Conservation (phyloP, 75 land plant species). For the Chamaecyparis obtusa region DNA sequence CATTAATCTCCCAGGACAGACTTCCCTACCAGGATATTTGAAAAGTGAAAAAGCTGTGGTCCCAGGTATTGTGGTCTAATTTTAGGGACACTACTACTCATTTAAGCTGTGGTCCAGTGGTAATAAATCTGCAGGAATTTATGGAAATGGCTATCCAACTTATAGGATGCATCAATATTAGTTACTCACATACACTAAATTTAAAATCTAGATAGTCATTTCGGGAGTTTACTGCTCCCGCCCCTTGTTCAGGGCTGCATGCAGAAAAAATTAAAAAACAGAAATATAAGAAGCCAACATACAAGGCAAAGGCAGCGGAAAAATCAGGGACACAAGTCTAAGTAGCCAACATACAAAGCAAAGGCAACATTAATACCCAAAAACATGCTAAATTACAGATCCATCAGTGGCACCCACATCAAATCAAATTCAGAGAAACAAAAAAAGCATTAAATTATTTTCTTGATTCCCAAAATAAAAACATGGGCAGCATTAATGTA, state of each 20-base stretch:
- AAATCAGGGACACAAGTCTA: neutral
- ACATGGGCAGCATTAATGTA: neutral
- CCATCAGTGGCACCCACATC: neutral
- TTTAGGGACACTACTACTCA: neutral
- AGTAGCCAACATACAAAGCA: neutral
- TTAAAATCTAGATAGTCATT: too few species aligned
- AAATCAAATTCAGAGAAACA: neutral
- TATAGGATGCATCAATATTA: too few species aligned
- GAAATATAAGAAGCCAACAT: neutral
- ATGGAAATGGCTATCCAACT: too few species aligned
- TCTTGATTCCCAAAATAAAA: neutral
- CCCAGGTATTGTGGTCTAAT: neutral
- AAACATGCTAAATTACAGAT: neutral
- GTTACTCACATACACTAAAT: too few species aligned
- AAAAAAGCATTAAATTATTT: neutral
- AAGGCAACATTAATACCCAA: neutral
- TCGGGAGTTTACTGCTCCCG: too few species aligned
- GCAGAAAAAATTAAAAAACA: neutral
- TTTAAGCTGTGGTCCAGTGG: neutral
- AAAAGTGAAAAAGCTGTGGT: neutral
- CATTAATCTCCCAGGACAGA: neutral
- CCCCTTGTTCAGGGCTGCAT: neutral
- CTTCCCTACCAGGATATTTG: neutral
- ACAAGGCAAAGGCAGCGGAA: neutral
- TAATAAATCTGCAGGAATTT: neutral